Percentiles rank a stretch among this genome's conserved stretches.
Evolutionary conservation across 1,139 yeast genomes (phyloP).

Genomic region (Arxiozyma bovina): DNA sequence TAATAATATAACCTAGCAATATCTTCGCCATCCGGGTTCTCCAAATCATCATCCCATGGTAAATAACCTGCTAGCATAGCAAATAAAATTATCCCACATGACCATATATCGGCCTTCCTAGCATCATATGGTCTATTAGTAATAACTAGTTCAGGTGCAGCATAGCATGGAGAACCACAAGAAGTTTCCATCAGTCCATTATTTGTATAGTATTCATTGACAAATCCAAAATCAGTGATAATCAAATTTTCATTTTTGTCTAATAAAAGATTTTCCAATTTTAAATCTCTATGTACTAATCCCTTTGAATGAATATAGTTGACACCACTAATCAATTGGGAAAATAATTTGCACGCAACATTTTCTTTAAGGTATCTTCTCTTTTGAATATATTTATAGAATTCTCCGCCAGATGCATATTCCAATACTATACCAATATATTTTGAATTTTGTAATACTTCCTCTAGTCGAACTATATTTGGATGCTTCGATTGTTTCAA

Average conservation of each 20-base stretch:
- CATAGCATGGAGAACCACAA: conserved; percentile 98
- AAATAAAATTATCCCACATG: conserved; percentile 87
- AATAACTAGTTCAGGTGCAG: conserved; percentile 93
- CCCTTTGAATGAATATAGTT: conserved; percentile 69
- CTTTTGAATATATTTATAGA: conserved; percentile 82
- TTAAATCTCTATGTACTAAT: conserved; percentile 66
- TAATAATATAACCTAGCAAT: conserved; percentile 84
- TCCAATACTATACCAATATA: conserved; percentile 94
- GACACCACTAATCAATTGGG: conserved; percentile 90
- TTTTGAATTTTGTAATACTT: conserved; percentile 87
- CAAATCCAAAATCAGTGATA: conserved; percentile 80
- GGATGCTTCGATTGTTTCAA: conserved; percentile 82
- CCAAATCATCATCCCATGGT: conserved; percentile 96
- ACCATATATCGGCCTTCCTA: conserved; percentile 92
- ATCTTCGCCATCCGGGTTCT: conserved; percentile 92
- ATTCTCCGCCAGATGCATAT: conserved; percentile 95
- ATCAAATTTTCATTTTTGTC: conserved; percentile 59
- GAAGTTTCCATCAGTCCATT: conserved; percentile 87
- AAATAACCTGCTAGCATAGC: conserved; percentile 98
- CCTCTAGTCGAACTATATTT: conserved; percentile 83
- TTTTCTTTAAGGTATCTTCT: conserved; percentile 81
- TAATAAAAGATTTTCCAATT: conserved; percentile 63
- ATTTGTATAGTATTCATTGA: conserved; percentile 66
- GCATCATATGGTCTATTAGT: conserved; percentile 84
- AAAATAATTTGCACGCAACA: conserved; percentile 78